Conservation (phyloP, 1,284 basidiomycete genomes). For the Heterobasidion parviporum region DNA sequence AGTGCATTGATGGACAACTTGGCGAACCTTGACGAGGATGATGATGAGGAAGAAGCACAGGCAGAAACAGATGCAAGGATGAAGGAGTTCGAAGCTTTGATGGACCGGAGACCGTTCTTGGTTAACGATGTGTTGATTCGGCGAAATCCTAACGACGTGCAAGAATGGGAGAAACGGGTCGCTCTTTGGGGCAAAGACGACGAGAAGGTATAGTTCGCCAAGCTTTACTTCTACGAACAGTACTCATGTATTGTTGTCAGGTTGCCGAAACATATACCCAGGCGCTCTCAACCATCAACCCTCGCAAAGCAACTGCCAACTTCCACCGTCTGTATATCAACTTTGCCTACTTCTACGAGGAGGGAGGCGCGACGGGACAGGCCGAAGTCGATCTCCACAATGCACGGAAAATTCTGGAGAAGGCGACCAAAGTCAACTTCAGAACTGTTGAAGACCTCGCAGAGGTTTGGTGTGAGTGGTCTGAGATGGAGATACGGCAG, state of each 20-base stretch:
- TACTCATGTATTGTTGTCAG: constrained; percentile 25
- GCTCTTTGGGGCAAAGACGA: constrained; percentile 91
- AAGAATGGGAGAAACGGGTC: constrained; percentile 99
- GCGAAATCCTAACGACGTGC: constrained; percentile 95
- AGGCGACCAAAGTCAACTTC: constrained; percentile 87
- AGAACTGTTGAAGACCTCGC: constrained; percentile 96
- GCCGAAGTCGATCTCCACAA: constrained; percentile 79
- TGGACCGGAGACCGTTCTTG: constrained; percentile 93
- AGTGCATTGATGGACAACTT: constrained; percentile 88
- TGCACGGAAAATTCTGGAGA: constrained; percentile 89
- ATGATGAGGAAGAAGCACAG: constrained; percentile 77
- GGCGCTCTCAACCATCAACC: constrained; percentile 84
- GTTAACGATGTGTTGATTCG: constrained; percentile 93
- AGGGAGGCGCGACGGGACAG: constrained; percentile 75
- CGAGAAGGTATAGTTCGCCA: constrained; percentile 54
- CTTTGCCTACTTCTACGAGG: constrained; percentile 97
- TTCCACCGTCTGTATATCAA: constrained; percentile 88
- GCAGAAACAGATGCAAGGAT: constrained; percentile 83
- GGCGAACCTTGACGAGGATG: constrained; percentile 55
- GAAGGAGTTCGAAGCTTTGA: constrained; percentile 90
- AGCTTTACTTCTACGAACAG: neutral
- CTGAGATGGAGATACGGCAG: constrained; percentile 94
- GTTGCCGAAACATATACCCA: constrained; percentile 89
- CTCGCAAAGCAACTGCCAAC: constrained; percentile 88
- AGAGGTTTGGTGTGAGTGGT: constrained; percentile 99